These are phyloP conservation scores for Stachybotrys chlorohalonatus DNA, from an alignment of 2,329 filamentous ascomycete species.

Conservation along the genomic window DNA sequence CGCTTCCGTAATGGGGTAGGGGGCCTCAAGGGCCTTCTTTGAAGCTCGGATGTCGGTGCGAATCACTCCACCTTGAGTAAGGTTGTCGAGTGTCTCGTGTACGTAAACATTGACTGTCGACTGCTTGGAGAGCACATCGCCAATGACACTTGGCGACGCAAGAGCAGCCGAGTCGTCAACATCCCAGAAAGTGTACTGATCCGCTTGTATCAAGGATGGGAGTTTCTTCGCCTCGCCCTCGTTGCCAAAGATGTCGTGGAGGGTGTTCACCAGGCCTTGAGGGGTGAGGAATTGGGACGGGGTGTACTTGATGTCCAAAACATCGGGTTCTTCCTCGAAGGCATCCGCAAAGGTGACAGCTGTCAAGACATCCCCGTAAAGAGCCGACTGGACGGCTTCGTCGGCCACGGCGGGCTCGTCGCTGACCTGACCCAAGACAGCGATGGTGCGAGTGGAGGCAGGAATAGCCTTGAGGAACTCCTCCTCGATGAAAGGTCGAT, in stretches of 20 bases:
- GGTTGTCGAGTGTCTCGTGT: slow-evolving; percentile 57
- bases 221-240: slow-evolving; percentile 39
- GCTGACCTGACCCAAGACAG: slow-evolving; percentile 81
- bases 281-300: slow-evolving; percentile 52
- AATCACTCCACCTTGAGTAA: slow-evolving; percentile 65
- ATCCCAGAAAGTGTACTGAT: slow-evolving; percentile 94
- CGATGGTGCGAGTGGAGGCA: slow-evolving; percentile 62
- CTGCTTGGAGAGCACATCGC: slow-evolving; percentile 59
- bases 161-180: slow-evolving; percentile 63
- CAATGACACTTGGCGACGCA: slow-evolving; percentile 52
- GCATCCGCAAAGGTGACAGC: slow-evolving; percentile 70
- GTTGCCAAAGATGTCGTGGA: slow-evolving; percentile 42
- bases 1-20: slow-evolving; percentile 71
- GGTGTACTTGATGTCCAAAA: slow-evolving; percentile 85
- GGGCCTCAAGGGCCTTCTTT: slow-evolving; percentile 72
- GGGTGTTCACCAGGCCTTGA: slow-evolving; percentile 38
- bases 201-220: slow-evolving; percentile 44
- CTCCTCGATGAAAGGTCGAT: slow-evolving; percentile 91
- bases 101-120: slow-evolving; percentile 54
- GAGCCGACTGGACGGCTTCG: slow-evolving; percentile 65
- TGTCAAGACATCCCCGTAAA: slow-evolving; percentile 88
- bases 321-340: slow-evolving; percentile 51
- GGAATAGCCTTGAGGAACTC: slow-evolving; percentile 80
- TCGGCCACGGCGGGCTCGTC: slow-evolving; percentile 67
- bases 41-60: slow-evolving; percentile 81